Conservation (phyloP, 2,329 filamentous ascomycete species). For the Emergomyces orientalis region DNA sequence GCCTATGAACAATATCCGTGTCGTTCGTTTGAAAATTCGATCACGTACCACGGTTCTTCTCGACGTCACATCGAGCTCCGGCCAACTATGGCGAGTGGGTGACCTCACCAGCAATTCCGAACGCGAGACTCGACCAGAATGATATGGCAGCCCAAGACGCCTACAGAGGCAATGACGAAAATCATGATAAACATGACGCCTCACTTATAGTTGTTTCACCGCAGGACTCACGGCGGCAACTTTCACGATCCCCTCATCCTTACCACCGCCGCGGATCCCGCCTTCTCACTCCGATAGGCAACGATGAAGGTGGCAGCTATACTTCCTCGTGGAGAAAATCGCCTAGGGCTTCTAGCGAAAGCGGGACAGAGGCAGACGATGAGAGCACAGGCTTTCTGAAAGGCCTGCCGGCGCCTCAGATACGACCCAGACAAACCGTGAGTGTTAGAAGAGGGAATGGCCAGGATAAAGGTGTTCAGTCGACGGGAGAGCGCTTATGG, state of each 20-base stretch:
- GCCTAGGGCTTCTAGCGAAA: constrained; percentile 64
- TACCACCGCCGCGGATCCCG: constrained; percentile 19
- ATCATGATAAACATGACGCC: not conserved
- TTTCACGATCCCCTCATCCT: constrained; percentile 21
- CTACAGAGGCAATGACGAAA: constrained; percentile 22
- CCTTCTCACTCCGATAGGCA: constrained; percentile 14
- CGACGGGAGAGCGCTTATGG: constrained; percentile 26
- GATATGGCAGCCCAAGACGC: constrained; percentile 27
- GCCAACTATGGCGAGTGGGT: not conserved
- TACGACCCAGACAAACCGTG: constrained; percentile 68
- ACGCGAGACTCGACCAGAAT: constrained; percentile 18
- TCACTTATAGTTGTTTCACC: constrained; percentile 9
- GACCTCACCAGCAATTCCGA: not conserved
- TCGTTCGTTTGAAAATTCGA: not conserved
- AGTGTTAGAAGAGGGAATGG: constrained; percentile 31
- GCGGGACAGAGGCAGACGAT: constrained; percentile 90
- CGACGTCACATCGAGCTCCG: not conserved
- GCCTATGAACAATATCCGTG: not conserved
- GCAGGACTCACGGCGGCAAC: constrained; percentile 7
- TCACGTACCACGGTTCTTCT: not conserved
- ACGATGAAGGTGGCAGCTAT: constrained; percentile 26
- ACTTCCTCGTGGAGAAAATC: constrained; percentile 35
- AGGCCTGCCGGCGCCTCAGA: constrained; percentile 68
- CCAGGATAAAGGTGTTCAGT: constrained; percentile 23
- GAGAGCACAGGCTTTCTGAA: constrained; percentile 69